A percentile compares a stretch with the other conserved stretches of the same genome.
Evolutionary conservation across 768 basidiomycete species (phyloP).

Genomic region (Boletus insuetus): DNA sequence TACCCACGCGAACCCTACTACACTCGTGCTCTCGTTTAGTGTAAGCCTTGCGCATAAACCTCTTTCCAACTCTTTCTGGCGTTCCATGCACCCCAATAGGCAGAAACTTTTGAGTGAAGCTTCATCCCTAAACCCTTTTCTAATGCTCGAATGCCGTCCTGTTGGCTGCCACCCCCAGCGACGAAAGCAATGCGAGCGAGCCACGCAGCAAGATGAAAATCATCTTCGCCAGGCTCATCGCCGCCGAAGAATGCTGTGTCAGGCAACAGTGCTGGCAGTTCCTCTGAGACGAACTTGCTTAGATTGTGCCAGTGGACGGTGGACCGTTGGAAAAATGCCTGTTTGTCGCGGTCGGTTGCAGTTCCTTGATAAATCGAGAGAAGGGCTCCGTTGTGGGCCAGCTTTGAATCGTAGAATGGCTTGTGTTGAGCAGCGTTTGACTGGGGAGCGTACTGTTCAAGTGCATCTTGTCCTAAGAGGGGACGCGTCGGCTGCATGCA

Average conservation of each 20-base stretch:
- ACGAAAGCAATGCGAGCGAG: conserved; percentile 45
- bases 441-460: conserved; percentile 36
- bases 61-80: conserved; percentile 45
- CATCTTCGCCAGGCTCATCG: conserved; percentile 47
- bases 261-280: conserved; percentile 41
- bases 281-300: conserved; percentile 36
- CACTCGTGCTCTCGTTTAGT: conserved; percentile 27
- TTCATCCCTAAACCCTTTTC: conserved; percentile 39
- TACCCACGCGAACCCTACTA: neutral
- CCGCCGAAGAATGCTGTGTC: conserved; percentile 48
- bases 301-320: conserved; percentile 38
- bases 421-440: conserved; percentile 37
- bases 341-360: conserved; percentile 34
- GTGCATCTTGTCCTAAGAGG: conserved; percentile 43
- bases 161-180: conserved; percentile 35
- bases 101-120: conserved; percentile 37
- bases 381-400: conserved; percentile 38
- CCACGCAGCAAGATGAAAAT: conserved; percentile 55
- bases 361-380: conserved; percentile 41
- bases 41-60: conserved; percentile 43
- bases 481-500: neutral
- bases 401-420: conserved; percentile 44
- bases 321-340: conserved; percentile 40
- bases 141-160: conserved; percentile 37
- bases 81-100: conserved; percentile 46